Percentiles rank a stretch among this genome's conserved stretches.
Conservation (phyloP, 2,329 filamentous ascomycete species). For the Emergomyces pasteurianus region DNA sequence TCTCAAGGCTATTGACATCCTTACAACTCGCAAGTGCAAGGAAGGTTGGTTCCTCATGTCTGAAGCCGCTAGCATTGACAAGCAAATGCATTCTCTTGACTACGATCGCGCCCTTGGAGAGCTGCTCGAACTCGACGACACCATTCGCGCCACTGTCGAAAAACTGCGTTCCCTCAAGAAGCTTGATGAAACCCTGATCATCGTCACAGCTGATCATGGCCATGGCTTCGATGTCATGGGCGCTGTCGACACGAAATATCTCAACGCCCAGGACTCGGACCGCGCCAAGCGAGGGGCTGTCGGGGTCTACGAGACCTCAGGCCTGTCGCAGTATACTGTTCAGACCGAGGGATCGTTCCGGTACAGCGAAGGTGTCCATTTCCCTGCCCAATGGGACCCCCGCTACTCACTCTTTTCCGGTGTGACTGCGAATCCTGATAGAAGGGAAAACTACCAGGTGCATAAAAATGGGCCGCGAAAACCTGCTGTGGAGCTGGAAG, state of each 20-base stretch:
- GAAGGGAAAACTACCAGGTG: slow-evolving; percentile 63
- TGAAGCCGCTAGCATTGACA: slow-evolving; percentile 75
- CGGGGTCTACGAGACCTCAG: slow-evolving; percentile 61
- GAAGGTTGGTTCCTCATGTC: slow-evolving; percentile 81
- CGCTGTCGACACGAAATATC: slow-evolving; percentile 66
- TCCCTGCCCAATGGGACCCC: slow-evolving; percentile 75
- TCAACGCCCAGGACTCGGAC: slow-evolving; percentile 51
- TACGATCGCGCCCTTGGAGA: slow-evolving; percentile 79
- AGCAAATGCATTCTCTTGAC: slow-evolving; percentile 78
- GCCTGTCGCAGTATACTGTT: slow-evolving; percentile 61
- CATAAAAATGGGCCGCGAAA: slow-evolving; percentile 52
- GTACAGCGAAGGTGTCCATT: slow-evolving; percentile 63
- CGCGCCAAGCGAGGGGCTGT: slow-evolving; percentile 65
- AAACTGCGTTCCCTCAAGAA: slow-evolving; percentile 55
- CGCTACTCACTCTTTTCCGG: slow-evolving; percentile 69
- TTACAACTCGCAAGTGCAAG: slow-evolving; percentile 52
- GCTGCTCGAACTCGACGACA: slow-evolving; percentile 75
- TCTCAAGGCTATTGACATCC: slow-evolving; percentile 69
- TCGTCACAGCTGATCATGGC: slow-evolving; percentile 80
- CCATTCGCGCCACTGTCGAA: slow-evolving; percentile 59
- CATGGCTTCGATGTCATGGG: slow-evolving; percentile 84
- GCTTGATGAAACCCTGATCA: slow-evolving; percentile 62
- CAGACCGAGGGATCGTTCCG: slow-evolving; percentile 41
- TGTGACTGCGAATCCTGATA: slow-evolving; percentile 59
- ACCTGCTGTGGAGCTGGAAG: slow-evolving; percentile 46